phyloP scores from a whole-genome alignment of 2,329 filamentous ascomycete species.

The Phoma herbarum region DNA sequence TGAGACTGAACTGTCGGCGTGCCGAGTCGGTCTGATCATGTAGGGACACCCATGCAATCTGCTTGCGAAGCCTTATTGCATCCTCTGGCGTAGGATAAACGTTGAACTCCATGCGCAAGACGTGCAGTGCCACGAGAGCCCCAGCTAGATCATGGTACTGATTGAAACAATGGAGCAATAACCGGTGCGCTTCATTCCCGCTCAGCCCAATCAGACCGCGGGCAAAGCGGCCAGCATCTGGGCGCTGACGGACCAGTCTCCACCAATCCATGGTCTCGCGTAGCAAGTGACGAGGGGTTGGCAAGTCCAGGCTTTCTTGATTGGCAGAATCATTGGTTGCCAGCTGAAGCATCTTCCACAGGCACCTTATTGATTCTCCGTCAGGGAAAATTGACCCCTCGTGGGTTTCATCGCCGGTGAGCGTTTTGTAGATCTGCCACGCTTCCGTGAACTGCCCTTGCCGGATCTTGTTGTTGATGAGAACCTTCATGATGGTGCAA shows the following conservation, averaged over 20 bases:
- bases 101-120: slow-evolving; percentile 35
- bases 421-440: slow-evolving; percentile 39
- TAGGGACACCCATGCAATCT: slow-evolving; percentile 44
- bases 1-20: slow-evolving; percentile 27
- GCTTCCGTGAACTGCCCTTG: slow-evolving; percentile 42
- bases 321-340: slow-evolving; percentile 34
- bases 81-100: slow-evolving; percentile 38
- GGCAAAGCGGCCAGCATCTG: slow-evolving; percentile 39
- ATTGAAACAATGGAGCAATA: slow-evolving; percentile 50
- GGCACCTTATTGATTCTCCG: slow-evolving; percentile 39
- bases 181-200: slow-evolving; percentile 32
- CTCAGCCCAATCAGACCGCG: slow-evolving; percentile 37
- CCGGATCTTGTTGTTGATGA: slow-evolving; percentile 43
- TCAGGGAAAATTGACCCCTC: slow-evolving; percentile 38
- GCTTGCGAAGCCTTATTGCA: slow-evolving; percentile 31
- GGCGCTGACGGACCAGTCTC: slow-evolving; percentile 31
- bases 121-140: slow-evolving; percentile 47
- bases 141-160: slow-evolving; percentile 45
- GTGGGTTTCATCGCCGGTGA: slow-evolving; percentile 34
- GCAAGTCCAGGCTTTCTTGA: slow-evolving; percentile 33
- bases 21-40: slow-evolving; percentile 5
- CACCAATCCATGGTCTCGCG: slow-evolving; percentile 45
- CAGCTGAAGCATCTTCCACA: slow-evolving; percentile 47
- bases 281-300: slow-evolving; percentile 44
- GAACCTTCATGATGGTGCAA: slow-evolving; percentile 43